Conservation (phyloP, 441 rosid species). For the Erodium chrysanthum region DNA sequence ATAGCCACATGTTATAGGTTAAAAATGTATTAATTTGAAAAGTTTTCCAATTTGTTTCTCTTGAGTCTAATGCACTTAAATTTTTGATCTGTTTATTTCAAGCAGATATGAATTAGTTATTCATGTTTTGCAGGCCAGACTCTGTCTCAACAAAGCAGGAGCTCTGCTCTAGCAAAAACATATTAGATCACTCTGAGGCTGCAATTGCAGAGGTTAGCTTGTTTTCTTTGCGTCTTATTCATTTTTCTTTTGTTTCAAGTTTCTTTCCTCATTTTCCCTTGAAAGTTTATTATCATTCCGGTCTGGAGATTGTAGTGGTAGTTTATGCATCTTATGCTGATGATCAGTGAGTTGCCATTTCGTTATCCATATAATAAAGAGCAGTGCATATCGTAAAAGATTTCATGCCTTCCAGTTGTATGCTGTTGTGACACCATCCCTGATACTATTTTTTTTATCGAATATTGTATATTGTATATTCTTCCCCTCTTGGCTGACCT, state of each 20-base stretch:
- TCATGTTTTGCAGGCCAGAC: conserved; percentile 31
- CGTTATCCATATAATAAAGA: too few species aligned
- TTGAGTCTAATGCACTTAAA: not conserved
- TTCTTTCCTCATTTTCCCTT: not conserved
- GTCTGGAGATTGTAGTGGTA: too few species aligned
- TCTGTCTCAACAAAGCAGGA: conserved; percentile 23
- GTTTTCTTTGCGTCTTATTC: conserved; percentile 10
- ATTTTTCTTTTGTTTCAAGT: not conserved
- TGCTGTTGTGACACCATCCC: not conserved
- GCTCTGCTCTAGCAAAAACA: conserved; percentile 27
- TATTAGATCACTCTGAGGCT: conserved; percentile 20
- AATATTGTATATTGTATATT: not conserved
- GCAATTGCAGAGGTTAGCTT: conserved; percentile 31
- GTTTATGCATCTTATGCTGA: too few species aligned
- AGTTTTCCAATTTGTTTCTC: not conserved
- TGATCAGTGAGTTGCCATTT: too few species aligned
- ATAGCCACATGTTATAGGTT: not conserved
- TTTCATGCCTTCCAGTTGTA: conserved; percentile 1
- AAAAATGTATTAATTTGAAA: too few species aligned
- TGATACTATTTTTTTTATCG: not conserved
- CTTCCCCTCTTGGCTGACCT: conserved; percentile 9
- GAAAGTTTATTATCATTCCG: too few species aligned
- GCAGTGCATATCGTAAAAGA: not conserved
- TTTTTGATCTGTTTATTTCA: not conserved
- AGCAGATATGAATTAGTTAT: not conserved